Conservation (phyloP, 179 eudicot species). For the Spinacia oleracea region DNA sequence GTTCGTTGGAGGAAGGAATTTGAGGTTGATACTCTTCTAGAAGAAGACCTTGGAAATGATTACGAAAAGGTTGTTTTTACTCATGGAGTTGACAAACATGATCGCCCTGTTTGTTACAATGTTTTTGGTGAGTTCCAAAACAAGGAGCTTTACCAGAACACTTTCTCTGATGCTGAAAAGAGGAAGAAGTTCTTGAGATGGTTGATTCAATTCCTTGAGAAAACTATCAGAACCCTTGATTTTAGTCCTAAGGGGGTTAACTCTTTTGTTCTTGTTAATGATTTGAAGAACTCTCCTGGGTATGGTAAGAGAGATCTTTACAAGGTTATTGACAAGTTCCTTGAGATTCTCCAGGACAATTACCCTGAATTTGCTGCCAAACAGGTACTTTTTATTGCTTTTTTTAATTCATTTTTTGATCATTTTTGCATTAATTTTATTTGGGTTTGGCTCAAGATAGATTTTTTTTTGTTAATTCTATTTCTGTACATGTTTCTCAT, state of each 20-base stretch:
- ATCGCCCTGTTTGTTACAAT: slow-evolving; percentile 63
- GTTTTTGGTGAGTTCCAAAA: slow-evolving; percentile 68
- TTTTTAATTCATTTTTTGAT: not conserved
- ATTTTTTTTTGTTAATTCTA: not conserved
- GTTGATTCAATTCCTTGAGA: slow-evolving; percentile 73
- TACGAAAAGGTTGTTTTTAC: slow-evolving; percentile 58
- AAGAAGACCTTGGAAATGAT: slow-evolving; percentile 43
- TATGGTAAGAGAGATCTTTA: slow-evolving; percentile 53
- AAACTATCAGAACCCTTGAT: slow-evolving; percentile 67
- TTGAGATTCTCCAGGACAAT: slow-evolving; percentile 60
- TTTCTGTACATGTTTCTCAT: too few species aligned
- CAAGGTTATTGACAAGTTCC: slow-evolving; percentile 48
- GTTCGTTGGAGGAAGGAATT: slow-evolving; percentile 45
- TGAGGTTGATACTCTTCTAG: slow-evolving; percentile 30
- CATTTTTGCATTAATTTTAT: not conserved
- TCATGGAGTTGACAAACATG: slow-evolving; percentile 57
- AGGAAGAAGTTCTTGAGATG: slow-evolving; percentile 56
- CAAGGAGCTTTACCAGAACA: slow-evolving; percentile 59
- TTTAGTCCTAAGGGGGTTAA: slow-evolving; percentile 59
- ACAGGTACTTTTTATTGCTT: slow-evolving; percentile 46
- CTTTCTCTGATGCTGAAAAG: slow-evolving; percentile 68
- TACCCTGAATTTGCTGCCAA: slow-evolving; percentile 76
- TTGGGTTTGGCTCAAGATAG: slow-evolving; percentile 17
- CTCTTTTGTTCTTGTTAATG: slow-evolving; percentile 62
- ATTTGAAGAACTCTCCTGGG: slow-evolving; percentile 73